A percentile compares a stretch with the other conserved stretches of the same genome.
Conservation (phyloP, 805 yeast species). For the Wickerhamiella occidentalis region DNA sequence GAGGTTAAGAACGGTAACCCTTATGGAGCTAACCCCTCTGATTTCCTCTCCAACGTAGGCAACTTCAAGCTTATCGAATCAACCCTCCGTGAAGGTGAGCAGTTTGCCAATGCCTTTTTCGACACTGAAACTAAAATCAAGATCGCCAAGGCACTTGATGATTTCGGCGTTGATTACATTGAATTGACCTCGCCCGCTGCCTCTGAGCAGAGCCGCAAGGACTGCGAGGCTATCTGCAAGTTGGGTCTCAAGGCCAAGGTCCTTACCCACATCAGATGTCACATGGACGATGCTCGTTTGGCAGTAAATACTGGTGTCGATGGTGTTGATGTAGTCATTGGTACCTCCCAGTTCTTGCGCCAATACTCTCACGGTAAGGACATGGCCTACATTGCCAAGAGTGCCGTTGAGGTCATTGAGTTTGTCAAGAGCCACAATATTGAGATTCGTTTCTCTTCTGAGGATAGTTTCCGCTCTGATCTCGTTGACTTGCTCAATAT, state of each 20-base stretch:
- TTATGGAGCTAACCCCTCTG: conserved; percentile 92
- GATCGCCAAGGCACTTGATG: conserved; percentile 93
- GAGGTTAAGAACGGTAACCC: conserved; percentile 42
- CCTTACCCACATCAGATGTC: conserved; percentile 93
- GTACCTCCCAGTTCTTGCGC: conserved; percentile 90
- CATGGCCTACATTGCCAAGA: conserved; percentile 92
- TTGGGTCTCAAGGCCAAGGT: conserved; percentile 92
- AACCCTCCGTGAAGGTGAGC: conserved; percentile 96
- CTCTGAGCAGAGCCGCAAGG: conserved; percentile 79
- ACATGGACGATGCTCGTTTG: conserved; percentile 95
- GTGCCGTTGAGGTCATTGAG: conserved; percentile 94
- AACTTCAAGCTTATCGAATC: conserved; percentile 88
- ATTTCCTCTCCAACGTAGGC: conserved; percentile 77
- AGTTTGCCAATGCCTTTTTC: conserved; percentile 91
- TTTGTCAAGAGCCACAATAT: conserved; percentile 93
- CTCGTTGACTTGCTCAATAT: conserved; percentile 89
- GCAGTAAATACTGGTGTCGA: conserved; percentile 98
- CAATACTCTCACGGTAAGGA: conserved; percentile 96
- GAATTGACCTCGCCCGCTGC: conserved; percentile 98
- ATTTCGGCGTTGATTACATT: conserved; percentile 95
- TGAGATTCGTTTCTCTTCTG: conserved; percentile 92
- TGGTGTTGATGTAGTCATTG: conserved; percentile 97
- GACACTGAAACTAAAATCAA: conserved; percentile 89
- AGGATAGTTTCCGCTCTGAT: conserved; percentile 95
- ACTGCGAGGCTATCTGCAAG: conserved; percentile 97